Base-by-base conservation (phyloP, 23 red algal genomes). In the Chondrus crispus region DNA sequence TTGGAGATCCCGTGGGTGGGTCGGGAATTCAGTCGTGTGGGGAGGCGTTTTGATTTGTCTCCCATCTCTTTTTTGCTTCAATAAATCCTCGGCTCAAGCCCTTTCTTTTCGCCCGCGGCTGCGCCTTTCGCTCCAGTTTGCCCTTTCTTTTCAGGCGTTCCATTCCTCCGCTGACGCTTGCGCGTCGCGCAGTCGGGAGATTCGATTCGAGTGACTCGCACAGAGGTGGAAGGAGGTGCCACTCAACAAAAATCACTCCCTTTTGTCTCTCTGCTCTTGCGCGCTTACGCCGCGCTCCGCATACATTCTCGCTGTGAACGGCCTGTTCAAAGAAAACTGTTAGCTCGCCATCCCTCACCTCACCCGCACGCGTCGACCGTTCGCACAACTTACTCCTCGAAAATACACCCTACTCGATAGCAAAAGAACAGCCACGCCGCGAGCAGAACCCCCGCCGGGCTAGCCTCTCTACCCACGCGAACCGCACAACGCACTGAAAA, bases 391-490 rank as follows among this genome's bases (percentile, higher is more conserved):
- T 79, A 93, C 90, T 95, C 93, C 75, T 98, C 96, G 46, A 93
- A 66, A 78, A 89, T 46, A 52, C 82, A 85, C 3, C 93, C 96
- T 51, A 95, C 43, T 28, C 93, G 87, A 77, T 98, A 98, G 54
- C 95, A 89, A 3, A 94, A 79, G 63, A 93, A 98, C 46, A 95
- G 73, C 93, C 93, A 94, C 3, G 72, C 38, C 13, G 93, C 68
- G 16, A 98, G 81, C 4, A 98, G 42, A 53, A 98, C 87, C 19
- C 96, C 96, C 3, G 86, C 72, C 3, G 90, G 90, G n/a, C 82
- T 93, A 12, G 45, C 30, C 44, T 89, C 78, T 16, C 91, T 94
- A n/a, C 18, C 26, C 60, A 0, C 18, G 1, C 8, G 8, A 7
- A 66, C 20, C 60, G 35, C 26, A 8, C 26, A 66, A 66, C 26